Evolutionary conservation across 345 rosid species (phyloP), one percentile per base, ranked within the genome.

Genomic region (Citrus cavaleriei): DNA sequence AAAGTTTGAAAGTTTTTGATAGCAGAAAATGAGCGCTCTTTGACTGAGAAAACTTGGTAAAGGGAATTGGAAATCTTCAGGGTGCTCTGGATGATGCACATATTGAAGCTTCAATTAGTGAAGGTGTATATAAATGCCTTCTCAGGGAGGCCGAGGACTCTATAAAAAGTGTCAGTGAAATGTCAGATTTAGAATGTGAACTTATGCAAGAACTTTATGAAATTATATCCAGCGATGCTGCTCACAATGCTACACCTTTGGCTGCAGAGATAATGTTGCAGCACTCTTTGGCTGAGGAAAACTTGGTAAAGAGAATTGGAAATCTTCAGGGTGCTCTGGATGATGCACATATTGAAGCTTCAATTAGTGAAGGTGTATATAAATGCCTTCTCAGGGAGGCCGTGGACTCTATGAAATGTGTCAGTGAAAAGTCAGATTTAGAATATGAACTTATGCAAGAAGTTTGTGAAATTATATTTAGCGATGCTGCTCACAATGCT

Each of bases 311-410:
- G 77, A 81, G 59, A 82, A 81, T 84, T 71, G 74, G 62, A 57
- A 83, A 84, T 79, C 90, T 92, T 35, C 80, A 88, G 64, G 30
- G 82, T 64, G 86, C 79, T 28, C 57, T 77, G 59, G 90, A 86
- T 76, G 97, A 91, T 81, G 81, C 89, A 70, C 75, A 62, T 74
- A 62, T 90, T 75, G 88, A 89, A 83, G 84, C 94, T 79, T 77
- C 84, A 78, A 77, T 93, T 13, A 77, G 74, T 77, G 84, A 85
- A 76, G 91, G 88, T 75, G 87, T 92, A 19, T 81, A 84, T 72
- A 82, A 76, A 30, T 89, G 90, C 77, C 77, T 89, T 76, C 71
- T 93, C 69, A 84, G 21, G 62, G 93, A 87, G 69, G 68, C 84
- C 61, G 32, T 85, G 58, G 60, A 68, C 30, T 30, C 30, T 30